A percentile compares a stretch with the other conserved stretches of the same genome.
Conservation (phyloP, 139 green algal species). For the Tetratostichococcus sp. region DNA sequence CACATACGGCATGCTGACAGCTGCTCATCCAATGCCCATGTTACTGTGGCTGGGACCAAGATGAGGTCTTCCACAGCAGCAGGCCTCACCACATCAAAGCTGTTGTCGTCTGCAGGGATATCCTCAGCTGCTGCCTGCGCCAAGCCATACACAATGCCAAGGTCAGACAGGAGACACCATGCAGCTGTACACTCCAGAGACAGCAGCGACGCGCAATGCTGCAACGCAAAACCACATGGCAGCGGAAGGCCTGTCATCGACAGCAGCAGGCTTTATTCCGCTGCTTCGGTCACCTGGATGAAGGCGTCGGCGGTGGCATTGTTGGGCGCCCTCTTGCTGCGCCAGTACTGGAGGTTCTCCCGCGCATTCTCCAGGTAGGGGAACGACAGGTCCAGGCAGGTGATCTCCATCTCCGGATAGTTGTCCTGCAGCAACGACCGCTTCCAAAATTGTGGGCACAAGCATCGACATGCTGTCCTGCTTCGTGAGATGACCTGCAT, state of each 20-base stretch:
- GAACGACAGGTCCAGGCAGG: constrained; percentile 68
- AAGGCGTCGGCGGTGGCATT: background rate
- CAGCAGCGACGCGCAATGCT: too few species aligned
- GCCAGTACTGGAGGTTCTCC: constrained; percentile 64
- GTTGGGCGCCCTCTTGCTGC: constrained; percentile 17
- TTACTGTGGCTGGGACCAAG: too few species aligned
- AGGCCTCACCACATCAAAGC: constrained; percentile 53
- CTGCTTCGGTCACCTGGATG: background rate
- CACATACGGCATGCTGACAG: too few species aligned
- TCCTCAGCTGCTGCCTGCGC: constrained; percentile 62
- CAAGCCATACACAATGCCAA: background rate
- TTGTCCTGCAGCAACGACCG: constrained; percentile 74
- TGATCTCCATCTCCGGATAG: constrained; percentile 49
- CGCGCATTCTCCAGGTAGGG: constrained; percentile 78
- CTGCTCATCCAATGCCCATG: too few species aligned
- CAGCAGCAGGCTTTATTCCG: background rate
- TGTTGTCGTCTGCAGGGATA: constrained; percentile 48
- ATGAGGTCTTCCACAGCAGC: too few species aligned
- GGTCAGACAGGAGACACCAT: constrained; percentile 1
- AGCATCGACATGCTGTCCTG: too few species aligned
- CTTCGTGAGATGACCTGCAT: too few species aligned
- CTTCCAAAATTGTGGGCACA: too few species aligned
- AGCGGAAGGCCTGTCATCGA: background rate
- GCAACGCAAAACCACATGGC: too few species aligned
- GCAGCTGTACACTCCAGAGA: too few species aligned